Percentiles rank a stretch among this genome's conserved stretches.
phyloP scores from a whole-genome alignment of 305 asterid species.

The Fraxinus latifolia region DNA sequence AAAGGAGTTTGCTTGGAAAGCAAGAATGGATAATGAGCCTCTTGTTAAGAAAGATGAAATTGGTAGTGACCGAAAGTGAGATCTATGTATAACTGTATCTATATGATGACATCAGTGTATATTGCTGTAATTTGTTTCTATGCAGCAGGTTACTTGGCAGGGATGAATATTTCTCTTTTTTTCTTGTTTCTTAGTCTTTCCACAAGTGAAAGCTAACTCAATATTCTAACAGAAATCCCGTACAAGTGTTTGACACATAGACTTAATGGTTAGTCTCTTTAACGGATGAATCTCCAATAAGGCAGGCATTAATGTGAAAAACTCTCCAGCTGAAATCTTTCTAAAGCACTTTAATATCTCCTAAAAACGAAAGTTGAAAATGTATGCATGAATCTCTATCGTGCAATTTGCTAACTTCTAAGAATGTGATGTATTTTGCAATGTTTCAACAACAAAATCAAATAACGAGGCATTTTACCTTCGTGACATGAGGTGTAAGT shows the following conservation, averaged over 20 bases:
- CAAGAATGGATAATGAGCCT: neutral
- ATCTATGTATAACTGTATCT: neutral
- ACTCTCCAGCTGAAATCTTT: neutral
- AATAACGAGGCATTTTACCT: neutral
- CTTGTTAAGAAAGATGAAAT: neutral
- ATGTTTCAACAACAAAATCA: neutral
- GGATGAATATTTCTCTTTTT: neutral
- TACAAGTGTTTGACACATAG: neutral
- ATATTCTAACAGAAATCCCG: neutral
- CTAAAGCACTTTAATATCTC: neutral
- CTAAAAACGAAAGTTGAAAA: neutral
- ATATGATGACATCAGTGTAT: neutral
- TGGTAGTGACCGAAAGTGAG: neutral
- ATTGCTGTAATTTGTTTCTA: neutral
- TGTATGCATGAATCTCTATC: neutral
- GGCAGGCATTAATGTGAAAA: neutral
- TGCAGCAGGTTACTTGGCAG: neutral
- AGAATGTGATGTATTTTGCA: neutral
- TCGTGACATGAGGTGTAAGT: neutral
- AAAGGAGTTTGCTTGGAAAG: neutral
- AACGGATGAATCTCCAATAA: neutral
- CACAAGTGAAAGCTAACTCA: neutral
- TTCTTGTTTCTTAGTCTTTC: neutral
- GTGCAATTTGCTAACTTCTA: neutral
- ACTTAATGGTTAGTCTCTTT: neutral